Base-by-base conservation (phyloP, 306 rosid species). In the Inga leiocalycina region DNA sequence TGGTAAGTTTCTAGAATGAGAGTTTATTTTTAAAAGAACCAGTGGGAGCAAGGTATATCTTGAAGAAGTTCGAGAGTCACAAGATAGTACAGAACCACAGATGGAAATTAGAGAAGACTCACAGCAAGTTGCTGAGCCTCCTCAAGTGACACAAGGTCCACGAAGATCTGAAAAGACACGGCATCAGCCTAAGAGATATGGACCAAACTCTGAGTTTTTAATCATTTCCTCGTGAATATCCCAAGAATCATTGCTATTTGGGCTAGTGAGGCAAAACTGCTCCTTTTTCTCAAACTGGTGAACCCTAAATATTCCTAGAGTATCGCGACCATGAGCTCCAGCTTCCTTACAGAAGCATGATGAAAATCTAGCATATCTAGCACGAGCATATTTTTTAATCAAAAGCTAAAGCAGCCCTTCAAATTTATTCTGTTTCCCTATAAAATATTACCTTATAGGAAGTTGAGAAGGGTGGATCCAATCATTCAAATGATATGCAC, bases 341-440 rank as follows among this genome's bases (percentile, higher is more conserved):
- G 97, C 99, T 93, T 97, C 99, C 88, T 94, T 94, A 3, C 97
- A 97, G 79, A 97, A 97, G 87, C 99, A 97, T n/a, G 99, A 85
- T 20, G 99, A 97, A 79, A 92, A 94, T 68, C 99, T 98, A 81
- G 97, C 98, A 83, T 94, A 94, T 81, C 99, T 96, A 83, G 65
- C 52, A 41, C 81, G 86, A 65, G 57, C 70, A 59, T 24, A 65
- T 41, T 74, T 44, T 44, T 79, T 46, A 69, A 84, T 67, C 57
- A 76, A 59, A 68, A 48, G 9, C 17, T n/a, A 81, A 22, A 46
- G 45, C 20, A 46, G 12, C 54, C 80, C 46, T 73, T n/a, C 61
- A 52, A 52, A 9, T 52, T 64, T 56, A 78, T 54, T 30, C 75
- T 6, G 13, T 6, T 2, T 13, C 46, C 35, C 20, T 8, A 52